phyloP scores from a whole-genome alignment of 768 basidiomycete species.

The Pisolithus sp. region DNA sequence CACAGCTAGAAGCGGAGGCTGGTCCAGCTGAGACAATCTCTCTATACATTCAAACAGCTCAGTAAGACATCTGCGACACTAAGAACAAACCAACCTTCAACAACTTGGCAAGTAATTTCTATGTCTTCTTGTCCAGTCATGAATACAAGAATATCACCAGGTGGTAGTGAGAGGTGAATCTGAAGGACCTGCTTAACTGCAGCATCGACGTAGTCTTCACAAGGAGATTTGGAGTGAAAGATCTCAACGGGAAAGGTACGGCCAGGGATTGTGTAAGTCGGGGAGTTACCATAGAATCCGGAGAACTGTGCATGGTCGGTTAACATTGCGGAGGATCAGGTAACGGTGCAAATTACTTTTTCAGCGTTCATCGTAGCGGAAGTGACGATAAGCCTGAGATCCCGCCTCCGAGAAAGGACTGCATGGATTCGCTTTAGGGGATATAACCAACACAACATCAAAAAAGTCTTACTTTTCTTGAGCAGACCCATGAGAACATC shows the following conservation, averaged over 20 bases:
- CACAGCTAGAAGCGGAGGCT: constrained; percentile 81
- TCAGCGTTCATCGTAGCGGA: constrained; percentile 99
- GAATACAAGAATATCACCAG: constrained; percentile 94
- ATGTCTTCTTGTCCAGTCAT: constrained; percentile 99
- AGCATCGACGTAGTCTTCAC: constrained; percentile 97
- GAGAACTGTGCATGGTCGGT: constrained; percentile 68
- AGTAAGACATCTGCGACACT: neutral
- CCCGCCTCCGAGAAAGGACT: constrained; percentile 85
- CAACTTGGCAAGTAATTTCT: constrained; percentile 91
- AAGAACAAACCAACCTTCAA: constrained; percentile 55
- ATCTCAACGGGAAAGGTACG: constrained; percentile 98
- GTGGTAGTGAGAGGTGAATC: constrained; percentile 89
- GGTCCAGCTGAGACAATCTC: constrained; percentile 86
- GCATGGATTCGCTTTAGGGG: constrained; percentile 3
- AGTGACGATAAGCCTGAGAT: constrained; percentile 94
- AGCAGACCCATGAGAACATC: constrained; percentile 97
- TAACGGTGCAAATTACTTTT: constrained; percentile 50
- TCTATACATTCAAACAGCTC: constrained; percentile 42
- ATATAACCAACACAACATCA: neutral
- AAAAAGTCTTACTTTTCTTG: constrained; percentile 67
- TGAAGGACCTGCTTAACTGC: constrained; percentile 97
- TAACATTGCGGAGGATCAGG: neutral
- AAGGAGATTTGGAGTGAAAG: constrained; percentile 93
- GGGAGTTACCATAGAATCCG: constrained; percentile 89
- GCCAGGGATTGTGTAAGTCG: constrained; percentile 87